phyloP scores from a whole-genome alignment of 495 filamentous ascomycete genomes.

The Podospora tetraspora region DNA sequence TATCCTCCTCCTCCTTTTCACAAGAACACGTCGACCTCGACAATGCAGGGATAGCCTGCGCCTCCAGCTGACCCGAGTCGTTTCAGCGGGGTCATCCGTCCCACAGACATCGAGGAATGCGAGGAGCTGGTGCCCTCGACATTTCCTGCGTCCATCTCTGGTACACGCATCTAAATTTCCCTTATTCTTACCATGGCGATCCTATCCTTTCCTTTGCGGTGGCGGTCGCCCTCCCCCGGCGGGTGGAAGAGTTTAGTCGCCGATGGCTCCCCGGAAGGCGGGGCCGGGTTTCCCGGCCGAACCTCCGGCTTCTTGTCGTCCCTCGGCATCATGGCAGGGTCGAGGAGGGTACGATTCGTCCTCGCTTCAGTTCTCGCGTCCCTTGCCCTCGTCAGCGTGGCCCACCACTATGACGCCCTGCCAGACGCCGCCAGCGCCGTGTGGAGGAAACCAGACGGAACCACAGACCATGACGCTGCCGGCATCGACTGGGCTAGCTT shows the following conservation, averaged over 20 bases:
- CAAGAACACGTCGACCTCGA: not conserved
- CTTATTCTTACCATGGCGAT: not conserved
- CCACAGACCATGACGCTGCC: not conserved
- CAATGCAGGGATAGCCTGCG: not conserved
- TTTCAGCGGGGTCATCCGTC: not conserved
- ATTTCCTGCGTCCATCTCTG: not conserved
- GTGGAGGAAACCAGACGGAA: not conserved
- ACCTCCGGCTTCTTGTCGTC: not conserved
- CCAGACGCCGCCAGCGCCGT: not conserved
- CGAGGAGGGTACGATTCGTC: not conserved
- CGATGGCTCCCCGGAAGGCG: not conserved
- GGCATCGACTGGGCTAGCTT: conserved; percentile 51
- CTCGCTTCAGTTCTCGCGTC: not conserved
- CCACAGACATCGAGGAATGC: not conserved
- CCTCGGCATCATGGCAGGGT: not conserved
- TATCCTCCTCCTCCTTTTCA: not conserved
- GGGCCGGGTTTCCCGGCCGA: not conserved
- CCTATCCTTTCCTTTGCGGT: not conserved
- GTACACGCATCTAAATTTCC: not conserved
- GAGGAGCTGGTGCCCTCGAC: not conserved
- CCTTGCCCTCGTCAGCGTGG: not conserved
- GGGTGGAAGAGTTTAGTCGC: not conserved
- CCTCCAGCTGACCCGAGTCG: not conserved
- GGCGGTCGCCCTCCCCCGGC: not conserved
- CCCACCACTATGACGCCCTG: not conserved